phyloP scores from a whole-genome alignment of 2,329 filamentous ascomycete genomes.

The Colletotrichum sp. region DNA sequence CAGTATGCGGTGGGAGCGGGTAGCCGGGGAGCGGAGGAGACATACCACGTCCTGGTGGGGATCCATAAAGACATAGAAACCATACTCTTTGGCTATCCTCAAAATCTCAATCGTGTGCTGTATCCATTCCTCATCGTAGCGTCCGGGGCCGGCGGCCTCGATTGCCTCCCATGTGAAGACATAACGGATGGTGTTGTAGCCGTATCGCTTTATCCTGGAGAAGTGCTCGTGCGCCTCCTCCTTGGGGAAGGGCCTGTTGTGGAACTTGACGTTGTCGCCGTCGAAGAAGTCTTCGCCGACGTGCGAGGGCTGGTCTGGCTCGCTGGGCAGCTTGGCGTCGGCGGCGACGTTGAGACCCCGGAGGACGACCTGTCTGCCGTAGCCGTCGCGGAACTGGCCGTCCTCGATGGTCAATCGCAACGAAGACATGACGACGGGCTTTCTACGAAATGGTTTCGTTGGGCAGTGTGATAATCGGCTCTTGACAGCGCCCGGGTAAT shows the following conservation, averaged over 20 bases:
- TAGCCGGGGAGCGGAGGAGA: slow-evolving; percentile 25
- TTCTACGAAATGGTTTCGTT: neutral
- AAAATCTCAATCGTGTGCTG: slow-evolving; percentile 87
- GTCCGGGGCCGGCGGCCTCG: slow-evolving; percentile 87
- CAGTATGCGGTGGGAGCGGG: slow-evolving; percentile 23
- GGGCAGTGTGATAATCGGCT: neutral
- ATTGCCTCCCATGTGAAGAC: slow-evolving; percentile 99
- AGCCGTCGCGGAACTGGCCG: slow-evolving; percentile 78
- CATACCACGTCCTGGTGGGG: slow-evolving; percentile 95
- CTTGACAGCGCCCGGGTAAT: neutral
- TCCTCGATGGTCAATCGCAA: slow-evolving; percentile 85
- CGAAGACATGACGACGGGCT: slow-evolving; percentile 64
- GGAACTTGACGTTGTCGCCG: slow-evolving; percentile 89
- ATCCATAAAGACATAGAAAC: slow-evolving; percentile 98
- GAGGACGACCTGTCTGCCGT: slow-evolving; percentile 85
- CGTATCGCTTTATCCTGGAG: slow-evolving; percentile 81
- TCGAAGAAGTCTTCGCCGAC: slow-evolving; percentile 83
- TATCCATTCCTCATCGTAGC: slow-evolving; percentile 94
- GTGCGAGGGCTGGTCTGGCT: slow-evolving; percentile 83
- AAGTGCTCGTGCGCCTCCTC: slow-evolving; percentile 89
- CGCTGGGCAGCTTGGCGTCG: slow-evolving; percentile 87
- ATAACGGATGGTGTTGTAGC: slow-evolving; percentile 96
- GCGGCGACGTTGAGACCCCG: slow-evolving; percentile 94
- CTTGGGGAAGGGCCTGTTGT: slow-evolving; percentile 81
- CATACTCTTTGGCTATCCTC: slow-evolving; percentile 84